Conservation (phyloP, 768 basidiomycete genomes). For the Lactarius pseudohatsudake region DNA sequence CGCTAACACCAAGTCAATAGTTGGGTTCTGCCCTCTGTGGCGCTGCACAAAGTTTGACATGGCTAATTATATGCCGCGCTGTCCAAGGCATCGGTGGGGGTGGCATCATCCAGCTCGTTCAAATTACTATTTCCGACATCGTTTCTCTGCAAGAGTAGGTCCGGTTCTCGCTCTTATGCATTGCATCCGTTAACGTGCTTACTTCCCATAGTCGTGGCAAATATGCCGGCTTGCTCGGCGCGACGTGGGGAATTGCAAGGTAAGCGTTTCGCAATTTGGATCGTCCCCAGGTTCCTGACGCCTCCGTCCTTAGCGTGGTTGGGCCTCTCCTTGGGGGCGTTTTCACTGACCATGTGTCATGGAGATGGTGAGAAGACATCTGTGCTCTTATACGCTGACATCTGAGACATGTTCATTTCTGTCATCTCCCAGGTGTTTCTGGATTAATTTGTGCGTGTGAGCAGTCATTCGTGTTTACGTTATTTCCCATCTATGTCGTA, state of each 20-base stretch:
- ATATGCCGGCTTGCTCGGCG: conserved; percentile 72
- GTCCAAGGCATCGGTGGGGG: conserved; percentile 85
- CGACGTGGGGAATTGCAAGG: conserved; percentile 75
- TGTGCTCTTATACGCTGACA: conserved; percentile 6
- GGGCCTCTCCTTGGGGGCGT: conserved; percentile 83
- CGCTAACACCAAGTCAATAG: conserved; percentile 36
- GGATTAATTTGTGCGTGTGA: conserved; percentile 63
- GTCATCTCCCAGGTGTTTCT: conserved; percentile 57
- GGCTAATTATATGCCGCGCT: conserved; percentile 75
- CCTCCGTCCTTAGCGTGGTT: conserved; percentile 45
- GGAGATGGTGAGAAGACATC: conserved; percentile 61
- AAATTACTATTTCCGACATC: conserved; percentile 81
- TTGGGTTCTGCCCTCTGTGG: conserved; percentile 81
- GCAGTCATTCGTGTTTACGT: neutral
- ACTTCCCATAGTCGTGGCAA: conserved; percentile 60
- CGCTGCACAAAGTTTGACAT: conserved; percentile 73
- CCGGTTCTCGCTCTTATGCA: neutral
- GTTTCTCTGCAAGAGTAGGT: conserved; percentile 74
- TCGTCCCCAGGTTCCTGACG: neutral
- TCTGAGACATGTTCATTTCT: conserved; percentile 5
- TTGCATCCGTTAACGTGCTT: neutral
- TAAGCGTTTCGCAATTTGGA: conserved; percentile 22
- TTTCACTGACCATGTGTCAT: conserved; percentile 71
- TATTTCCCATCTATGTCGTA: conserved; percentile 33
- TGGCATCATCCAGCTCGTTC: conserved; percentile 72